Conservation (phyloP, 208 protist genomes). For the Angomonas deanei region DNA sequence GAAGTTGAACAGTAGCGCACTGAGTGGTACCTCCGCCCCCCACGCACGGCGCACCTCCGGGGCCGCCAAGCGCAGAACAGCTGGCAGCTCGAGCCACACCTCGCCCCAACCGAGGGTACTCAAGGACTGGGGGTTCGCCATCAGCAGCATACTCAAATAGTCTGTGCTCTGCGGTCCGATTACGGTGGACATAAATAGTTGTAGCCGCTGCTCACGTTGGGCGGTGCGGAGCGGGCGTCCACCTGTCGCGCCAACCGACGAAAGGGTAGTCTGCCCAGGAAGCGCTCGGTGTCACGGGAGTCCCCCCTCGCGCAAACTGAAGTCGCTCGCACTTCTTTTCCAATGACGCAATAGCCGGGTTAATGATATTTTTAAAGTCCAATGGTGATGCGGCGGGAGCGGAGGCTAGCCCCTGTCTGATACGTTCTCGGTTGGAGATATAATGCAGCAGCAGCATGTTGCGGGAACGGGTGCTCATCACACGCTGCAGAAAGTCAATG, state of each 20-base stretch:
- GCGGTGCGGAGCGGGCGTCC: too few relatives aligned
- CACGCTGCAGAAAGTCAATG: neutral
- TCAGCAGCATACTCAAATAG: constrained; percentile 44
- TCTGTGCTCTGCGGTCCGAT: constrained; percentile 41
- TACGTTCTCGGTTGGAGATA: too few relatives aligned
- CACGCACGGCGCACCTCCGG: neutral
- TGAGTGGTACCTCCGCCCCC: neutral
- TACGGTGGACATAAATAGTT: constrained; percentile 39
- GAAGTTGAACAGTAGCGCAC: neutral
- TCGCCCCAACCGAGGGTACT: constrained; percentile 16
- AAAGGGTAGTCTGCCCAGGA: too few relatives aligned
- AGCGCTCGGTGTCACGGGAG: too few relatives aligned
- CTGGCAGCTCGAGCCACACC: constrained; percentile 14
- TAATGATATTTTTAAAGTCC: too few relatives aligned
- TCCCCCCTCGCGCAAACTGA: too few relatives aligned
- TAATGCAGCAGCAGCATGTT: neutral
- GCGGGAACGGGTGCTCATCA: neutral
- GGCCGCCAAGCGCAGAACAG: neutral
- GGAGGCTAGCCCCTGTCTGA: too few relatives aligned
- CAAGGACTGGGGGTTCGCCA: constrained; percentile 35
- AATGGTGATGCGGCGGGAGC: too few relatives aligned
- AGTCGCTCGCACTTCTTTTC: too few relatives aligned
- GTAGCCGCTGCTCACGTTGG: constrained; percentile 52
- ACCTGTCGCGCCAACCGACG: too few relatives aligned
- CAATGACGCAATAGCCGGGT: too few relatives aligned